These are phyloP conservation scores for Huntiella abstrusa DNA, from an alignment of 2,329 filamentous ascomycete genomes.

Conservation along the genomic window DNA sequence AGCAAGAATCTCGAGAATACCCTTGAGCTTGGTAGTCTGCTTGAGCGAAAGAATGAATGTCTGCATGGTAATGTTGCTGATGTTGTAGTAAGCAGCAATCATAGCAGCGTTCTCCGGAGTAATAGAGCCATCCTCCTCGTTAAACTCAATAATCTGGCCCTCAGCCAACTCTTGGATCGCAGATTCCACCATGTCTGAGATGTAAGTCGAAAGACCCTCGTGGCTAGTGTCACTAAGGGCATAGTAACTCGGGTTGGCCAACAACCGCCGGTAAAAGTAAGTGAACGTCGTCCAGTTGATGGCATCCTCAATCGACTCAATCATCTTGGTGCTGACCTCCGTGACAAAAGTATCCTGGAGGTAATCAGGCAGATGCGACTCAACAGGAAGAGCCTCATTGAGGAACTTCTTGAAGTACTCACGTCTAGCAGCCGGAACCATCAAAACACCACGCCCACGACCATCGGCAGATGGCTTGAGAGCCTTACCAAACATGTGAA, in stretches of 20 bases:
- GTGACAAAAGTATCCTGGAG: constrained; percentile 93
- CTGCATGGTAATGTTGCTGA: constrained; percentile 98
- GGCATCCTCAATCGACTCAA: constrained; percentile 86
- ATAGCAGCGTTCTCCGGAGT: constrained; percentile 86
- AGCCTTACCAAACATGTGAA: constrained; percentile 97
- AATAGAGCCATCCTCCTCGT: constrained; percentile 82
- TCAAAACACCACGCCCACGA: constrained; percentile 75
- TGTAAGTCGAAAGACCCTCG: constrained; percentile 79
- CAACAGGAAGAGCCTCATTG: constrained; percentile 85
- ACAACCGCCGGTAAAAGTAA: constrained; percentile 87
- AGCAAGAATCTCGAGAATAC: constrained; percentile 88
- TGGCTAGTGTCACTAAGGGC: constrained; percentile 74
- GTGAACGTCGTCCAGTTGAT: constrained; percentile 98
- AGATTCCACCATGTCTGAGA: constrained; percentile 86
- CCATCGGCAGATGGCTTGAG: constrained; percentile 62
- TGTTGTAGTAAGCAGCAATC: constrained; percentile 98
- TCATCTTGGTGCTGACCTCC: constrained; percentile 90
- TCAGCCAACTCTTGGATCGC: constrained; percentile 81
- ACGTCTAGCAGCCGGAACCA: constrained; percentile 85
- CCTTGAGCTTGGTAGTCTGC: constrained; percentile 82
- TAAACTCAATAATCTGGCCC: constrained; percentile 87
- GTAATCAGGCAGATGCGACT: constrained; percentile 81
- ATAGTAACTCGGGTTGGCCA: constrained; percentile 95
- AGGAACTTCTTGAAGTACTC: constrained; percentile 99
- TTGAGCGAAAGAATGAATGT: constrained; percentile 86